Evolutionary conservation across 2,329 filamentous ascomycete genomes (phyloP), one percentile per base, ranked within the genome.

Genomic region (Cladobotryum mycophilum): DNA sequence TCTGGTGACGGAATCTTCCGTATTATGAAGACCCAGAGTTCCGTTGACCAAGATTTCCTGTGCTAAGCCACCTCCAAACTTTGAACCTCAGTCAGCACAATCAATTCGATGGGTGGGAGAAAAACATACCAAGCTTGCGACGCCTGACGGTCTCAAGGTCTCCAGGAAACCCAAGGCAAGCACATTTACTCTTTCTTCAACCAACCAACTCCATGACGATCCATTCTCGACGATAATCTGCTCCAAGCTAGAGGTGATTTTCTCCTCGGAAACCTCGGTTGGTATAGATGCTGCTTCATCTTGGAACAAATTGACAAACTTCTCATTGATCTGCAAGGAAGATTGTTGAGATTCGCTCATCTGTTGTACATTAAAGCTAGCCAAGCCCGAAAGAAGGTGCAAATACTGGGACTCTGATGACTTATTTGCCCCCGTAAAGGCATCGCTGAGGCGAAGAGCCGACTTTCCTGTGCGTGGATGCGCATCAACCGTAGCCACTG

Each of bases 111-210:
- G 13, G 18, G 37, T 14, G 35, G 2, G 5, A 5, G 6, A 3
- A 11, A 3, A 12, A 56, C 69, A 54, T 60, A 72, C 69, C 33
- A 73, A 58, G 30, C 61, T 60, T 9, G 62, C 56, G 30, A 73
- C 60, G 25, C 61, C 57, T 3, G 62, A 58, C 2, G 68, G 65
- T 5, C 63, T 62, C 4, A 74, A 59, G 1, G 67, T 60, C 45
- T 69, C 64, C 13, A 74, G 51, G 18, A 74, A 62, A 7, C 70
- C 66, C n/a, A 70, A 60, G 5, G 65, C 67, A n/a, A 74, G 59
- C 4, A 66, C 53, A 41, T 67, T 70, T 1, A 67, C 52, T 8
- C 56, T 58, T 12, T 61, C 60, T 2, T 57, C 53, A 22, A 60
- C 58, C 30, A 70, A 44, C 67, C 68, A 70, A 13, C 47, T 52